Evolutionary conservation across 2,329 filamentous ascomycete species (phyloP).

Genomic region (Penicillium frequentans): DNA sequence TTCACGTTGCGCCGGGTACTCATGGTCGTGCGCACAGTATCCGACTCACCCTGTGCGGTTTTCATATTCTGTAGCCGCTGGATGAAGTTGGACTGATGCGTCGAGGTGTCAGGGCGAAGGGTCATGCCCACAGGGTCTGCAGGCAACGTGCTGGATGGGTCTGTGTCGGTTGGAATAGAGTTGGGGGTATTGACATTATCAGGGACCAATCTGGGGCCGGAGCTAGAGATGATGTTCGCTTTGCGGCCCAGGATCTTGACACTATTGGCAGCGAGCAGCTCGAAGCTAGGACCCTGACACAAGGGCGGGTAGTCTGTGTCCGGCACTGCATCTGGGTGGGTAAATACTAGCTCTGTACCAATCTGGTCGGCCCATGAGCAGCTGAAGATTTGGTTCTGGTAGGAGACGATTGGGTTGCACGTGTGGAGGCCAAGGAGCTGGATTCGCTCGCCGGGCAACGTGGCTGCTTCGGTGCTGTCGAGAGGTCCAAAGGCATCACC

Average conservation of each 20-base stretch:
- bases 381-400: constrained; percentile 73
- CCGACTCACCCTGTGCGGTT: constrained; percentile 62
- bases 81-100: constrained; percentile 58
- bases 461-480: constrained; percentile 36
- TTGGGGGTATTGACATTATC: neutral
- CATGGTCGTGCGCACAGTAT: constrained; percentile 63
- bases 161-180: neutral
- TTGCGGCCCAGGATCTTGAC: constrained; percentile 69
- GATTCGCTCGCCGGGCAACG: constrained; percentile 47
- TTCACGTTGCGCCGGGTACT: constrained; percentile 40
- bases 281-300: constrained; percentile 52
- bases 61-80: constrained; percentile 67
- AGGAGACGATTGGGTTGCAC: constrained; percentile 72
- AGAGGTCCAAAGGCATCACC: constrained; percentile 37
- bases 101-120: constrained; percentile 30
- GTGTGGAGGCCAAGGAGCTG: constrained; percentile 85
- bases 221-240: constrained; percentile 56
- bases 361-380: constrained; percentile 81
- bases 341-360: constrained; percentile 80
- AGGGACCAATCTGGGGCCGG: constrained; percentile 18
- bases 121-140: constrained; percentile 6
- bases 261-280: constrained; percentile 70
- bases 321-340: constrained; percentile 39
- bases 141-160: constrained; percentile 3
- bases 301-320: constrained; percentile 38